A percentile compares a stretch with the other conserved stretches of the same genome.
These are phyloP conservation scores for Aphelidium insulamus DNA, from an alignment of 371 early-diverging fungal species.

Conservation along the genomic window DNA sequence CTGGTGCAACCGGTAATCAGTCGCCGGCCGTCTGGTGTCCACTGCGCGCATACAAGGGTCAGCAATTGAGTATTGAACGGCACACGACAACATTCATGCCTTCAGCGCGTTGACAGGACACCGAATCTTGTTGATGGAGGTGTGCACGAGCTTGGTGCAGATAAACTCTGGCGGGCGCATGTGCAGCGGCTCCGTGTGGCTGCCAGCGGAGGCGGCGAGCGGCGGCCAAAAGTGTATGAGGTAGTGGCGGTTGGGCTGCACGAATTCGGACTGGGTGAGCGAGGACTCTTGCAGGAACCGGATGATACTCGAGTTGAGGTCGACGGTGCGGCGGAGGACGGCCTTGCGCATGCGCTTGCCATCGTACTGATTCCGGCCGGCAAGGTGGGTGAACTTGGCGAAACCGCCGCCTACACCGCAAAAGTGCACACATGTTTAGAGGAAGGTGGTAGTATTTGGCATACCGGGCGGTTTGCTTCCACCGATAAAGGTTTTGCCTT, in stretches of 20 bases:
- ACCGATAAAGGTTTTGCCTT: no score
- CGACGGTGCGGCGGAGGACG: constrained; percentile 82
- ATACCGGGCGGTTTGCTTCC: no score
- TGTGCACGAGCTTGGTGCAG: constrained; percentile 80
- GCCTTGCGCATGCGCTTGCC: constrained; percentile 89
- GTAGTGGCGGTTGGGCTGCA: constrained; percentile 1
- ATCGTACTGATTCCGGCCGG: no score
- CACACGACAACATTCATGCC: constrained; percentile 15
- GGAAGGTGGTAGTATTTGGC: no score
- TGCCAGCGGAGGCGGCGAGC: constrained; percentile 7
- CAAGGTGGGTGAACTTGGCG: no score
- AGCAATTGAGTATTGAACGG: not conserved
- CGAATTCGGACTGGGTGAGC: not conserved
- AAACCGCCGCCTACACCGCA: no score
- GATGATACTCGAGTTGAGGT: constrained; percentile 75
- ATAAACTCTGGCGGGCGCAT: constrained; percentile 58
- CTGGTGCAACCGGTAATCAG: constrained; percentile 90
- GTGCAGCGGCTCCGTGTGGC: no score
- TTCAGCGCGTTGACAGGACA: constrained; percentile 88
- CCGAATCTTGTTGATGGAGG: constrained; percentile 89
- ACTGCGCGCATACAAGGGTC: constrained; percentile 19
- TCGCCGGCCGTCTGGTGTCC: constrained; percentile 97
- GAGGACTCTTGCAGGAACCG: constrained; percentile 37
- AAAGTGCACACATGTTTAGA: no score
- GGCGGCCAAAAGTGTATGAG: not conserved